These are phyloP conservation scores for Incumbomyces lentus DNA, from an alignment of 2,329 filamentous ascomycete species.

Conservation along the genomic window DNA sequence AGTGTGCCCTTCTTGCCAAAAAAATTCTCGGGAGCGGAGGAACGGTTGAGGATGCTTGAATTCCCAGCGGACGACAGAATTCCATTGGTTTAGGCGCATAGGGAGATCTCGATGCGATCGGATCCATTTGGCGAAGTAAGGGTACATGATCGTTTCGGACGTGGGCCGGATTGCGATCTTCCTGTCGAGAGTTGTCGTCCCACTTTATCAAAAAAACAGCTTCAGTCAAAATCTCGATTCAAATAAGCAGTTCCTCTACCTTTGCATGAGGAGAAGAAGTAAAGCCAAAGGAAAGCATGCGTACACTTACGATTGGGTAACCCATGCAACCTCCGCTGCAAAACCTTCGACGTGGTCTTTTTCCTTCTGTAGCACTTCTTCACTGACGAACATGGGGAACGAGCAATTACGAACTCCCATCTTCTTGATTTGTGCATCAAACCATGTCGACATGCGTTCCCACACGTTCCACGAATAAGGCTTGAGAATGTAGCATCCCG, in stretches of 20 bases:
- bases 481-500: conserved; percentile 93
- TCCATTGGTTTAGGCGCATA: conserved; percentile 94
- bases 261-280: too few species aligned
- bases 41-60: conserved; percentile 85
- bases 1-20: conserved; percentile 96
- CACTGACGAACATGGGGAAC: conserved; percentile 90
- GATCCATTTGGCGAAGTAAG: conserved; percentile 94
- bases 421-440: conserved; percentile 63
- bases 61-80: conserved; percentile 90
- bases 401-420: conserved; percentile 91
- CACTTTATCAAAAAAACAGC: too few species aligned
- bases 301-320: conserved; percentile 36
- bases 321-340: conserved; percentile 56
- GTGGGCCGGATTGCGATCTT: conserved; percentile 60
- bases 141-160: conserved; percentile 78
- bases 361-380: conserved; percentile 74
- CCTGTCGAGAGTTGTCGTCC: conserved; percentile 84
- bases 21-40: conserved; percentile 82
- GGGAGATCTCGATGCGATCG: conserved; percentile 90
- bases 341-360: conserved; percentile 98
- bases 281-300: conserved; percentile 31
- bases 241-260: too few species aligned
- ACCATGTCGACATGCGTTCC: conserved; percentile 52
- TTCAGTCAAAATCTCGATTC: too few species aligned
- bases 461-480: conserved; percentile 57